A percentile compares a stretch with the other conserved stretches of the same genome.
phyloP scores from a whole-genome alignment of 176 grass and related monocot genomes.

The Puccinellia tenuiflora region DNA sequence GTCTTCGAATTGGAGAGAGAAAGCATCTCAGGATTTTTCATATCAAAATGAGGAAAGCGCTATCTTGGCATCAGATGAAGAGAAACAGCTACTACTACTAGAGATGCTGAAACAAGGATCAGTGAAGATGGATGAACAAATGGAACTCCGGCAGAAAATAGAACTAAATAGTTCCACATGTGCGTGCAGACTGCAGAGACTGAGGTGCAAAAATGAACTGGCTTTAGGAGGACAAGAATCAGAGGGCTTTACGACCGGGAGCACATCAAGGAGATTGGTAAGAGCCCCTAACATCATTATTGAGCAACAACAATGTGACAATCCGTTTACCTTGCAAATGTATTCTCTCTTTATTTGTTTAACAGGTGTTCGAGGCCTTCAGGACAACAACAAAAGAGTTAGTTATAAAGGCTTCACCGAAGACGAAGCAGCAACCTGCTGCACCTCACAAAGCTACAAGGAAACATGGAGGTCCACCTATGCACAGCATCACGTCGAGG shows the following conservation, averaged over 20 bases:
- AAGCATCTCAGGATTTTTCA: background rate
- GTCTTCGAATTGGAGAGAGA: background rate
- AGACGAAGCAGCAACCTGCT: conserved; percentile 39
- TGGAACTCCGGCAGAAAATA: background rate
- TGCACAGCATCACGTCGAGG: conserved; percentile 44
- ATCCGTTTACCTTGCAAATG: conserved; percentile 77
- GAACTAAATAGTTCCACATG: conserved; percentile 7
- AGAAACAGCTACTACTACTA: background rate
- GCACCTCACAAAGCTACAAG: conserved; percentile 44
- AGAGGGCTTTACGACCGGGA: background rate
- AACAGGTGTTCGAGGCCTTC: conserved; percentile 67
- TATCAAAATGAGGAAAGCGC: background rate
- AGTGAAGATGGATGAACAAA: background rate
- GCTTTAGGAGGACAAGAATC: background rate
- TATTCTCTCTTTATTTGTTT: conserved; percentile 88
- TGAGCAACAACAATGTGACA: conserved; percentile 13
- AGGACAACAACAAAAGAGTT: conserved; percentile 61
- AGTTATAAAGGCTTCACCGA: conserved; percentile 46
- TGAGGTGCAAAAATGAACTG: background rate
- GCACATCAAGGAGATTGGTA: background rate
- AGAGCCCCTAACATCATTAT: background rate
- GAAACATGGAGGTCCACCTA: conserved; percentile 65
- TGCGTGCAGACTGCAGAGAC: background rate
- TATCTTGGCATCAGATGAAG: background rate
- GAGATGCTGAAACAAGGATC: conserved; percentile 5